A percentile compares a stretch with the other conserved stretches of the same genome.
Conservation (phyloP, 1,139 yeast species). For the Yamadazyma dendronema region DNA sequence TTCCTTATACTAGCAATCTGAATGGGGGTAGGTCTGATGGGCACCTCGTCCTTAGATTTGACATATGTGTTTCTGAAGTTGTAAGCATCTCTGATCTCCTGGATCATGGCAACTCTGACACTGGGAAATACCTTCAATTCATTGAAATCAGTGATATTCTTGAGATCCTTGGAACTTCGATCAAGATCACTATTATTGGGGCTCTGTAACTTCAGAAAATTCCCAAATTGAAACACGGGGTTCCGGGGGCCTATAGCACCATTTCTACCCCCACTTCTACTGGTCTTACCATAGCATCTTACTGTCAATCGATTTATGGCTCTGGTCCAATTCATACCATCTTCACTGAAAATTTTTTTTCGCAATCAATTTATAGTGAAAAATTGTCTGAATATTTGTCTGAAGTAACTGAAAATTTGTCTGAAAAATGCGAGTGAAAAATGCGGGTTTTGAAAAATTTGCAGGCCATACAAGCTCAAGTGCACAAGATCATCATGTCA, state of each 20-base stretch:
- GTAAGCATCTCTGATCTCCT: slow-evolving; percentile 56
- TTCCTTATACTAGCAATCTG: slow-evolving; percentile 47
- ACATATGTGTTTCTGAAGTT: slow-evolving; percentile 36
- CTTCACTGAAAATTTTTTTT: too few relatives aligned
- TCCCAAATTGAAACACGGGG: slow-evolving; percentile 21
- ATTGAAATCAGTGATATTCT: slow-evolving; percentile 58
- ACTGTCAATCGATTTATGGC: too few relatives aligned
- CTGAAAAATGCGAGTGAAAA: too few relatives aligned
- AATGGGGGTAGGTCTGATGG: slow-evolving; percentile 41
- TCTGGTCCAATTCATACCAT: too few relatives aligned
- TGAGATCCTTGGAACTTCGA: slow-evolving; percentile 29
- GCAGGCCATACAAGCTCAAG: too few relatives aligned
- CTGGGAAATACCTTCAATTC: slow-evolving; percentile 65
- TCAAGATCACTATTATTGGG: slow-evolving; percentile 20
- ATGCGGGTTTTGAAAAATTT: too few relatives aligned
- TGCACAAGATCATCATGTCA: too few relatives aligned
- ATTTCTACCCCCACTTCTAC: background rate
- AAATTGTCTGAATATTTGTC: slow-evolving; percentile 4
- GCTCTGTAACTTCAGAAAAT: slow-evolving; percentile 25
- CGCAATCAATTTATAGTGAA: too few relatives aligned
- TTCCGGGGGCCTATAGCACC: too few relatives aligned
- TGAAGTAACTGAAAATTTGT: too few relatives aligned
- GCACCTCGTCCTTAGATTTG: slow-evolving; percentile 29
- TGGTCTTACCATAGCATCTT: background rate
- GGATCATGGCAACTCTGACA: slow-evolving; percentile 60